Base-by-base conservation (phyloP, 1,139 yeast species). In the Candida sp. region DNA sequence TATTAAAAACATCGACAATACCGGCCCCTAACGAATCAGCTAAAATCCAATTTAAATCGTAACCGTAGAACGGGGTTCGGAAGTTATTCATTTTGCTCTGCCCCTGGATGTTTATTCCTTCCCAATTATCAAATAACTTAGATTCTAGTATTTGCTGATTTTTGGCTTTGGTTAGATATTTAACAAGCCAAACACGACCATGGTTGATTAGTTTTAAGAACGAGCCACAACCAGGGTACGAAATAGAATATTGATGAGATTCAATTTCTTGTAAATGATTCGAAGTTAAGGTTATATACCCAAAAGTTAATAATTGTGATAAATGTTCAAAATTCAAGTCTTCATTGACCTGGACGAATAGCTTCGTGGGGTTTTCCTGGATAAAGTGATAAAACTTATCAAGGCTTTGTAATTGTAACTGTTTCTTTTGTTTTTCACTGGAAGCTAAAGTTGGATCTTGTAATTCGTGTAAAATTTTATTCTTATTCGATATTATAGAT, bases 1-100 rank as follows among this genome's bases (percentile, higher is more conserved):
- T 83, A 37, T 72, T 70, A 53, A 82, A 82, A 5, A 82, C 82
- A 53, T 85, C 93, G 2, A 81, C 60, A 36, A 77, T 66, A 0
- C 95, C 95, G n/a, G 79, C 72, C 0, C 95, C 95, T 44, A 79
- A 68, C 39, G 83, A 75, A 49, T 82, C 84, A 22, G 84, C 83
- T 38, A 87, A 56, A 0, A 78, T 65, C 90, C 90, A 86, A 41
- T 73, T 68, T 32, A 86, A 60, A 45, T 73, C 77, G 40, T 78
- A 66, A 0, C 91, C 93, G 45, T 76, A 74, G 49, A 80, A 78
- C 4, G 84, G 84, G 41, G 73, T 68, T 63, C 82, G 73, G 46
- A 75, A 76, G 33, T 69, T 64, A 43, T 71, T 74, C 62, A 74
- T 67, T 40, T 70, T 65, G 35, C 54, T 48, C 4, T 54, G 56